Percentiles rank a stretch among this genome's conserved stretches.
These are phyloP conservation scores for Nowakowskiella sp. DNA, from an alignment of 192 early-diverging fungal genomes.

Conservation along the genomic window DNA sequence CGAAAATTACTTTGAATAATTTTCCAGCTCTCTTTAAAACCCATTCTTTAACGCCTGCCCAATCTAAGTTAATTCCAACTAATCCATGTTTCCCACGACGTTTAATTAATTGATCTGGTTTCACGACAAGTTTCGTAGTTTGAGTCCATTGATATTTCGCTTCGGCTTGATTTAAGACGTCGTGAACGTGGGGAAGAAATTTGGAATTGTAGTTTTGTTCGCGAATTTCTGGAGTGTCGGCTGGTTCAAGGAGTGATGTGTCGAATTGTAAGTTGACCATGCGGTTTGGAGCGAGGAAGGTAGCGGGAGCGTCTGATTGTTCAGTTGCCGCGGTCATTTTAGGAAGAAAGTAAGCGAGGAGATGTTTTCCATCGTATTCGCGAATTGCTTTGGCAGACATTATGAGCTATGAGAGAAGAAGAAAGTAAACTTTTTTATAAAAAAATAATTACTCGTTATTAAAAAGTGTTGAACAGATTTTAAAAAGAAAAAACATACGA, in stretches of 20 bases:
- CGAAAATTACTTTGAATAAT: constrained; percentile 56
- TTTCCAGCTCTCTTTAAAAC: constrained; percentile 83
- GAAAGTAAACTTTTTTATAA: too few species aligned
- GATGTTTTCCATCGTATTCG: constrained; percentile 96
- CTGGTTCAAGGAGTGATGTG: constrained; percentile 39
- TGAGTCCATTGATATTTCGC: constrained; percentile 76
- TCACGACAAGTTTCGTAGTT: constrained; percentile 81
- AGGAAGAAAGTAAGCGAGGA: constrained; percentile 84
- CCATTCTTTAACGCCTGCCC: constrained; percentile 82
- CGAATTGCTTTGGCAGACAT: constrained; percentile 91
- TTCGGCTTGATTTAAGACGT: constrained; percentile 64
- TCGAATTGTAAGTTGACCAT: constrained; percentile 76
- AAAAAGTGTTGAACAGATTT: too few species aligned
- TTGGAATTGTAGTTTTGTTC: constrained; percentile 9
- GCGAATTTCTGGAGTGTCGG: constrained; percentile 12
- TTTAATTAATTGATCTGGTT: constrained; percentile 98
- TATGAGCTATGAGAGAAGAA: too few species aligned
- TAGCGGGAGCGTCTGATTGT: constrained; percentile 25
- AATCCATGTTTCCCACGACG: constrained; percentile 94
- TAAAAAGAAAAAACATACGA: too few species aligned
- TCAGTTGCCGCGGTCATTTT: constrained; percentile 16
- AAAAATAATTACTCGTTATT: too few species aligned
- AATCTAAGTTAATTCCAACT: constrained; percentile 84
- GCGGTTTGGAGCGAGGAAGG: constrained; percentile 58
- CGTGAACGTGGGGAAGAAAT: constrained; percentile 40